Evolutionary conservation across 2,329 filamentous ascomycete species (phyloP), one percentile per base, ranked within the genome.

Genomic region (Epichloe glyceriae): DNA sequence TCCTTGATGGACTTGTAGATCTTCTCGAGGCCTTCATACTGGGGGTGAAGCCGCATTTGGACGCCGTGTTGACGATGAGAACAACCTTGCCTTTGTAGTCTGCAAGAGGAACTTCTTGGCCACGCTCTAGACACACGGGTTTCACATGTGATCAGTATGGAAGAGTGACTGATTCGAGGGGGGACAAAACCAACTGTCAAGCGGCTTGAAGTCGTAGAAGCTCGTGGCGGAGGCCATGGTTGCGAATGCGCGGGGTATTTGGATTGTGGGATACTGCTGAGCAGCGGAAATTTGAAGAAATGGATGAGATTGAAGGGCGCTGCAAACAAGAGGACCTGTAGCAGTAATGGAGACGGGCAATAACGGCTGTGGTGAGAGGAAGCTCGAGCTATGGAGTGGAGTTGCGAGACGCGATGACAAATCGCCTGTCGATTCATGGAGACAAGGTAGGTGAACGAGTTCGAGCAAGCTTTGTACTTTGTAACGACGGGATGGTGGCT

Each of bases 31-130:
- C 86, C 88, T 56, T 80, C 83, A 71, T 93, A 96, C 72, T 98
- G 93, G 89, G 89, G 3, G 93, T 97, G 80, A 97, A 97, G 68
- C 93, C 91, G 76, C 93, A 98, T 75, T 97, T 96, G 68, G 88
- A 95, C 60, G 93, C 93, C 1, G 91, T 96, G 81, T 98, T 98
- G 73, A 98, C 89, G 62, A 95, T 77, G 54, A 98, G 84, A 61
- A 97, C 81, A 59, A 97, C 91, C 71, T 97, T 97, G 78, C 85
- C 87, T 68, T 87, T 82, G 72, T 88, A 86, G 54, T 83, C 70
- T 58, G 73, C 64, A 57, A 97, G 76, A 53, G 82, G 73, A 64
- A 84, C 84, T 58, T 85, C 78, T 51, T 79, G 65, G 67, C 88
- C 89, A 67, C 82, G 58, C 63, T 69, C 67, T 69, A 38, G 11